A percentile compares a stretch with the other conserved stretches of the same genome.
Evolutionary conservation across 179 eudicot genomes (phyloP).

Genomic region (Pouteria campechiana): DNA sequence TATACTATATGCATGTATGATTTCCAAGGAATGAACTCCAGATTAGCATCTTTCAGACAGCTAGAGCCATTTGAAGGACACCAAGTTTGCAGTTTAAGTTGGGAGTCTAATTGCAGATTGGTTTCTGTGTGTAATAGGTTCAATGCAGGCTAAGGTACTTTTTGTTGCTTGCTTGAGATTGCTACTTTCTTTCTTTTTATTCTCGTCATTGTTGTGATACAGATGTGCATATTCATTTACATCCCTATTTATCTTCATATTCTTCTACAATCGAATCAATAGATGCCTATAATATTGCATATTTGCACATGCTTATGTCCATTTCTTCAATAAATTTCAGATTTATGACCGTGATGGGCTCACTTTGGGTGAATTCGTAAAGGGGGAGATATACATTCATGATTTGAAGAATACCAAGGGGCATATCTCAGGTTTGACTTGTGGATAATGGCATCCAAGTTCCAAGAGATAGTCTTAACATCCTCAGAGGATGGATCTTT

Average conservation of each 20-base stretch:
- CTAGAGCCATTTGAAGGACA: slow-evolving; percentile 46
- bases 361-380: slow-evolving; percentile 39
- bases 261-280: neutral
- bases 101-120: slow-evolving; percentile 51
- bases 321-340: too few relatives aligned
- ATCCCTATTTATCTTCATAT: neutral
- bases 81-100: slow-evolving; percentile 43
- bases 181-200: too few relatives aligned
- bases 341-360: slow-evolving; percentile 52
- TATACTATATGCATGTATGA: slow-evolving; percentile 41
- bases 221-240: too few relatives aligned
- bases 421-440: slow-evolving; percentile 42
- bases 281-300: too few relatives aligned
- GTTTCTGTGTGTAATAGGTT: slow-evolving; percentile 45
- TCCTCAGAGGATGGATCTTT: slow-evolving; percentile 49
- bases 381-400: slow-evolving; percentile 49
- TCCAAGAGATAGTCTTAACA: slow-evolving; percentile 36
- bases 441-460: slow-evolving; percentile 49
- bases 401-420: slow-evolving; percentile 49
- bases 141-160: slow-evolving; percentile 45
- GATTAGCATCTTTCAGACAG: slow-evolving; percentile 36
- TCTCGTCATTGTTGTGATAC: too few relatives aligned
- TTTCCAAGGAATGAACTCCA: slow-evolving; percentile 46
- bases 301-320: too few relatives aligned
- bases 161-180: neutral